Evolutionary conservation across 139 green algal genomes (phyloP).

Genomic region (Astrephomene gubernaculifera): DNA sequence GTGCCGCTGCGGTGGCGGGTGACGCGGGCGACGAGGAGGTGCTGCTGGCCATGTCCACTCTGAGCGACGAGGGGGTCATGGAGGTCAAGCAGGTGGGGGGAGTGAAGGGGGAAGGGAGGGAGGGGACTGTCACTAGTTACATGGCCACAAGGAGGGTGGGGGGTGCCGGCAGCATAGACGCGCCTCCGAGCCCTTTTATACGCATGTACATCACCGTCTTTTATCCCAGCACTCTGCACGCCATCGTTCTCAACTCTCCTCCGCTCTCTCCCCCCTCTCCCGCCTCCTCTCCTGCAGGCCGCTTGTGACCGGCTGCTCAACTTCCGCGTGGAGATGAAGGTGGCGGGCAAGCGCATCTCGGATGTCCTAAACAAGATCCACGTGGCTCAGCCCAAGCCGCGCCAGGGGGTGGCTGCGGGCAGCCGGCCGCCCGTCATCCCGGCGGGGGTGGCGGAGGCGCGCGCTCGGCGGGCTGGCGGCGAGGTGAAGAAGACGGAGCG

Average conservation of each 20-base stretch:
- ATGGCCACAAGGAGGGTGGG: too few relatives aligned
- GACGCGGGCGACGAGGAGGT: constrained; percentile 55
- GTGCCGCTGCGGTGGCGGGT: constrained; percentile 20
- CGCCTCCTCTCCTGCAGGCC: constrained; percentile 28
- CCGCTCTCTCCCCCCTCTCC: too few relatives aligned
- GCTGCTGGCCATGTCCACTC: constrained; percentile 91
- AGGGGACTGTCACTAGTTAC: too few relatives aligned
- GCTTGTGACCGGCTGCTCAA: constrained; percentile 96
- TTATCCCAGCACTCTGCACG: too few relatives aligned
- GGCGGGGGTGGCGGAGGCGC: constrained; percentile 69
- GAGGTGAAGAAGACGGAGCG: constrained; percentile 73
- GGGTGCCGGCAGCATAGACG: too few relatives aligned
- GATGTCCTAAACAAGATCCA: constrained; percentile 96
- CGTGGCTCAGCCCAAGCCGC: constrained; percentile 87
- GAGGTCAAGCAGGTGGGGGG: constrained; percentile 81
- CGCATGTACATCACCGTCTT: too few relatives aligned
- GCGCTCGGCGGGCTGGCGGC: constrained; percentile 58
- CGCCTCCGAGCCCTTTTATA: too few relatives aligned
- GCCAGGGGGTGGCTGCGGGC: constrained; percentile 43
- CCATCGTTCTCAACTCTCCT: too few relatives aligned
- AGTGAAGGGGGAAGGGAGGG: background rate
- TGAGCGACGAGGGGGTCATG: constrained; percentile 93
- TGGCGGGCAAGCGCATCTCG: constrained; percentile 86
- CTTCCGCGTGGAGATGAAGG: constrained; percentile 93
- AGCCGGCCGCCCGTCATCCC: constrained; percentile 89